Base-by-base conservation (phyloP, 2,329 filamentous ascomycete species). In the Botrytis pseudocinerea region DNA sequence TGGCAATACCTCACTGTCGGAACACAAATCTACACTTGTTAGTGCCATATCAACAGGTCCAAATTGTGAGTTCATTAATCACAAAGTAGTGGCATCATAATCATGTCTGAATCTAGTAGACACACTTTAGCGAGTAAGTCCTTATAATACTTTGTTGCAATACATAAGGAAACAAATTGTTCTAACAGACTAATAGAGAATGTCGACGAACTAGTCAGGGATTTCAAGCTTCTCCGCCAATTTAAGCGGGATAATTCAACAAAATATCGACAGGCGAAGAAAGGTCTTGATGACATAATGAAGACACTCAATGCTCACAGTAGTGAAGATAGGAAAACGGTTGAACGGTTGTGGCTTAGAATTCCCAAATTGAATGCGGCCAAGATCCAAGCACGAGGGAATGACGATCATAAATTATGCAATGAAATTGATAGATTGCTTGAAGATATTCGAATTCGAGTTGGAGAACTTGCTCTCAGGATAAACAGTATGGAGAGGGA, bases 391-490 rank as follows among this genome's bases (percentile, higher is more conserved):
- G 51, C 14, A 57, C 0, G 0, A 0, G 51, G 7, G 16, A 18
- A 18, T 57, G 2, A 0, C 6, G 25, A n/a, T 51, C 25, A 6
- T 51, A 2, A 0, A 51, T n/a, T 4, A 51, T 25, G 12, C 3
- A 0, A 54, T 3, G 12, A 28, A 8, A 16, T 54, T 8, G 5
- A 18, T 54, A 0, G 1, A 28, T 14, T 28, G 2, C 1, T 8
- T 54, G 0, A 0, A 1, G 14, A 0, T 8, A 18, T 16, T 54
- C 0, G 1, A 28, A 16, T 16, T 28, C n/a, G 14, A n/a, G 0
- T 0, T 16, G 2, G 1, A 0, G 0, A 16, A 18, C 16, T 54
- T 28, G 0, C 5, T 54, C 2, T 2, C 7, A 14, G 28, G n/a
- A 8, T 28, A 1, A 0, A 3, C 7, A 8, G 14, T 18, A n/a